A percentile compares a stretch with the other conserved stretches of the same genome.
Conservation (phyloP, 768 basidiomycete species). For the Termitomyces sp. region DNA sequence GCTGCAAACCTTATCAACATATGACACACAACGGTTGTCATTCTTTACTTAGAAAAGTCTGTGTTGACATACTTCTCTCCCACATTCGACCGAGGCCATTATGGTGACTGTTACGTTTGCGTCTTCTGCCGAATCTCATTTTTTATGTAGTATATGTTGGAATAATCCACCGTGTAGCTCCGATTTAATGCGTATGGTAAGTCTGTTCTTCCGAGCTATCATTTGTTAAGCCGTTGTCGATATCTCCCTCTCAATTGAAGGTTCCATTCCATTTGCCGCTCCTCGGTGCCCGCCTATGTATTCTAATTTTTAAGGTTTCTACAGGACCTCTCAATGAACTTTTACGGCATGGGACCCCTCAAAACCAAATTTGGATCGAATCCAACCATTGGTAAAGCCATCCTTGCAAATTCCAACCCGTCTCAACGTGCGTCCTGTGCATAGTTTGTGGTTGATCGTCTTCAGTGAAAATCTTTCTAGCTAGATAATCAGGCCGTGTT, state of each 20-base stretch:
- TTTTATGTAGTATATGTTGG: neutral
- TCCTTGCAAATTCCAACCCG: neutral
- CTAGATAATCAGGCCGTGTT: neutral
- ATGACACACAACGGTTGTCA: neutral
- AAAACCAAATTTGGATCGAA: neutral
- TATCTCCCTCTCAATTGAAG: neutral
- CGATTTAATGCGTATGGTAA: neutral
- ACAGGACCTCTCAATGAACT: neutral
- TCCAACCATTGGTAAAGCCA: neutral
- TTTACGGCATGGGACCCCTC: conserved; percentile 2
- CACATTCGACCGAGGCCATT: neutral
- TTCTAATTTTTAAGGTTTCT: neutral
- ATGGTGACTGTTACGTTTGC: neutral
- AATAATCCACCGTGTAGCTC: neutral
- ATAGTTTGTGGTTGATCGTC: neutral
- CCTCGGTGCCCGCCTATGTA: neutral
- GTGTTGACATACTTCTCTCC: neutral
- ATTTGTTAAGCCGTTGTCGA: neutral
- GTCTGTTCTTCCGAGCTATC: neutral
- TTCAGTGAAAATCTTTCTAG: neutral
- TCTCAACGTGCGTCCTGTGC: neutral
- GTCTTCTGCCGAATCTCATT: neutral
- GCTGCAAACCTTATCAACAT: neutral
- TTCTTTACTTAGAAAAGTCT: neutral
- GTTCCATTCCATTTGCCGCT: neutral